A percentile compares a stretch with the other conserved stretches of the same genome.
Evolutionary conservation across 805 yeast genomes (phyloP).

Genomic region (Naumovozyma castellii): DNA sequence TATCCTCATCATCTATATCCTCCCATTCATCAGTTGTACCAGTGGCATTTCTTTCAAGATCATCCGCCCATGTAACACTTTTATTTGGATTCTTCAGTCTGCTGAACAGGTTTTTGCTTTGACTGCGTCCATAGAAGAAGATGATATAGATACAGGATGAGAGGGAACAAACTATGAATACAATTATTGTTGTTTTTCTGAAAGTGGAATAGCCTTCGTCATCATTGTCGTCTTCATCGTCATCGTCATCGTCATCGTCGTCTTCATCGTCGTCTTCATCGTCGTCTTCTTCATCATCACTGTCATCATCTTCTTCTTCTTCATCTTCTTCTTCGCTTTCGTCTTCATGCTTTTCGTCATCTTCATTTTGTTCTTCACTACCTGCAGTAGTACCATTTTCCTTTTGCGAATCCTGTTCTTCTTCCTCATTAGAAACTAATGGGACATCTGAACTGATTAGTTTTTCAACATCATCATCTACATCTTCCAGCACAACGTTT

Average conservation of each 20-base stretch:
- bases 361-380: conserved; percentile 7
- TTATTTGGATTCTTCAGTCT: conserved; percentile 17
- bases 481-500: conserved; percentile 42
- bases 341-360: conserved; percentile 7
- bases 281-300: conserved; percentile 44
- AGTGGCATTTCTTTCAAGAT: conserved; percentile 13
- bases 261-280: conserved; percentile 17
- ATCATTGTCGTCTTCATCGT: conserved; percentile 5
- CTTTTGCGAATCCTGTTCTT: conserved; percentile 36
- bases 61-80: conserved; percentile 34
- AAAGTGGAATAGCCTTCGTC: conserved; percentile 1
- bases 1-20: conserved; percentile 11
- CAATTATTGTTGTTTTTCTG: conserved; percentile 3
- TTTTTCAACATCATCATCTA: conserved; percentile 42
- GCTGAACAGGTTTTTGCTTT: too few relatives aligned
- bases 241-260: conserved; percentile 7
- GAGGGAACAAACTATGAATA: conserved; percentile 11
- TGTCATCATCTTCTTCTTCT: conserved; percentile 39
- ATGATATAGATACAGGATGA: conserved; percentile 13
- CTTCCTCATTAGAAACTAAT: conserved; percentile 36
- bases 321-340: conserved; percentile 36
- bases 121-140: not conserved
- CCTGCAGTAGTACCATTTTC: conserved; percentile 31
- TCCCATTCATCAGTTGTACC: conserved; percentile 4
- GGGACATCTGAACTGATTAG: conserved; percentile 32